Evolutionary conservation across 306 rosid species (phyloP), one percentile per base, ranked within the genome.

Genomic region (Prunus campanulata): DNA sequence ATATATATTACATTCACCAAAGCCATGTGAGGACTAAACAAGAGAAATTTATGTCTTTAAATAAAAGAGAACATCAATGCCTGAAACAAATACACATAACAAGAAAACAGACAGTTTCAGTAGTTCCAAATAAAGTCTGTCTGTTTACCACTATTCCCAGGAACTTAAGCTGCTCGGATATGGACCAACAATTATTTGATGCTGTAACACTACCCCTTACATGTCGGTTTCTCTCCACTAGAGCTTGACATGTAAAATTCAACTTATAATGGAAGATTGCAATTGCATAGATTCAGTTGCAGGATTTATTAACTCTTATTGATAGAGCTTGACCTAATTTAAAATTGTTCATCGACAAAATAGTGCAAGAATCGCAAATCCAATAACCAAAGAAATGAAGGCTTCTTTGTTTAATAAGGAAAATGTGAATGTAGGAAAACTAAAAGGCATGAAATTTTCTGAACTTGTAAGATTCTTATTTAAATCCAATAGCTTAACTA

Each of bases 1-100:
- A 71, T 52, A 81, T 74, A 35, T 47, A 19, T 46, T n/a, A 39
- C 68, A 74, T 66, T 42, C 59, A 75, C 11, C 64, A 50, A 72
- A 75, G 29, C 39, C 68, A 74, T 7, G 46, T 52, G 6, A 24
- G 68, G 62, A 51, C n/a, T 47, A 55, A 51, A 50, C 1, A 44
- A 30, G 27, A 3, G 12, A 48, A 25, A 68, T 27, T 4, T 12
- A 27, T 62, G 44, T 29, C 57, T 24, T 25, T 48, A 18, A 32
- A 52, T 52, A 18, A 15, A 52, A 52, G 57, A 52, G 20, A 19
- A 6, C 27, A 56, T 56, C 62, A n/a, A 20, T 56, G 4, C 27
- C 24, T 19, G 27, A 56, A 19, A 56, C 62, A 56, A 56, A 56
- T n/a, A 56, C 29, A 3, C n/a, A 56, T 3, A 55, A 3, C 9